Evolutionary conservation across 2,329 filamentous ascomycete species (phyloP), one percentile per base, ranked within the genome.

Genomic region (Lachnellula subtilissima): DNA sequence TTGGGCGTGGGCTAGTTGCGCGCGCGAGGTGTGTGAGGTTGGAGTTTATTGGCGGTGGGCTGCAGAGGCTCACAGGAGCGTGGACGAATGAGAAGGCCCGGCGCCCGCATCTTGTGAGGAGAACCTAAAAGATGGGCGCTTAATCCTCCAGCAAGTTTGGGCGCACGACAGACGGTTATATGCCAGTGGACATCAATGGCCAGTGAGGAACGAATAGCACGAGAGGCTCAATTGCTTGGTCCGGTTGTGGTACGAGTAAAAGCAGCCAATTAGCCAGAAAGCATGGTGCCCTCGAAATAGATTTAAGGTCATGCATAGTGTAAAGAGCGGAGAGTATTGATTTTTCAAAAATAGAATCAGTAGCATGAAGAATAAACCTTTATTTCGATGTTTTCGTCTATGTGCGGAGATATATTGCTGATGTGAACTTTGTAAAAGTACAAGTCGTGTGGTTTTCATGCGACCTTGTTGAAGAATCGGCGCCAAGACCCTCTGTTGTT

Each of bases 11-110:
- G 47, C 23, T 25, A 56, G 56, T 57, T 49, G 62, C 62, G 62
- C 62, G 62, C 62, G 62, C 58, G 58, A 32, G 23, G 60, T 32
- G 52, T 48, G 19, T 48, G 23, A 45, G 52, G 37, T 48, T 43
- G 23, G 45, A 28, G 32, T 28, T 56, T 49, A 60, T 62, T 61
- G 58, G 60, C 37, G 50, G 37, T 52, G 39, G 36, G 9, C 15
- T 60, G 56, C 58, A 61, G 54, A 12, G 43, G 56, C 48, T 35
- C 23, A 15, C 45, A 48, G 45, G 22, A 43, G 15, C 37, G 14
- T 17, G 45, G 36, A 50, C 58, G 50, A 61, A 61, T 61, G 43
- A 54, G 35, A 48, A 14, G 19, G 35, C 23, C 17, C 45, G 28
- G 42, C 45, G 12, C 19, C 36, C 15, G 22, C 19, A 5, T 12